Conservation (phyloP, 164 flowering plant species). For the Vitis rotundifolia region DNA sequence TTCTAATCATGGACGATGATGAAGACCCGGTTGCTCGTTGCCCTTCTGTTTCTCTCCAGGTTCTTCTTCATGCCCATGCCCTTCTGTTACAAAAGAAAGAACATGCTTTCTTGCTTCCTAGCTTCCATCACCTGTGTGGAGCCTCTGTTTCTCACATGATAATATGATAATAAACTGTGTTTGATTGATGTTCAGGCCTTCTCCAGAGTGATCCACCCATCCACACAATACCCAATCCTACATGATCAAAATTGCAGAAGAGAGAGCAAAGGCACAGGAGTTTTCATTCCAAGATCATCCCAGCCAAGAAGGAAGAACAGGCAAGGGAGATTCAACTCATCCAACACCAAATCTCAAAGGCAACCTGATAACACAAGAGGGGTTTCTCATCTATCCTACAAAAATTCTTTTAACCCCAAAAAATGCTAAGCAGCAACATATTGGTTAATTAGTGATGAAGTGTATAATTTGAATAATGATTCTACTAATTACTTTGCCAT, state of each 20-base stretch:
- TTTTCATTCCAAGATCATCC: constrained; percentile 72
- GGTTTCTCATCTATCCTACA: constrained; percentile 21
- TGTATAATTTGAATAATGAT: constrained; percentile 10
- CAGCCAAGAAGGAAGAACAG: constrained; percentile 61
- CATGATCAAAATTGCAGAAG: constrained; percentile 45
- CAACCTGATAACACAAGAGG: constrained; percentile 31
- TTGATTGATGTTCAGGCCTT: constrained; percentile 33
- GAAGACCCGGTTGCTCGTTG: constrained; percentile 31
- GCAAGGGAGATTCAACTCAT: constrained; percentile 42
- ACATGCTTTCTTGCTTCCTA: too few relatives aligned
- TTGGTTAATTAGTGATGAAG: background rate
- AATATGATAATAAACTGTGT: background rate
- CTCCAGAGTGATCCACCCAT: constrained; percentile 32
- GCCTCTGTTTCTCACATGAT: background rate
- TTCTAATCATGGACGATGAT: constrained; percentile 82
- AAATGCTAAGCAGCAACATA: constrained; percentile 6
- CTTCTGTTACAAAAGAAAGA: too few relatives aligned
- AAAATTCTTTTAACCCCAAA: constrained; percentile 23
- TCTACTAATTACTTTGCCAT: constrained; percentile 3
- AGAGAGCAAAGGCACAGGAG: constrained; percentile 88
- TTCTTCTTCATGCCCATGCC: constrained; percentile 8
- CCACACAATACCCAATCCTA: constrained; percentile 27
- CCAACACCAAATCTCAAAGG: constrained; percentile 32
- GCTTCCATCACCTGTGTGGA: too few relatives aligned
- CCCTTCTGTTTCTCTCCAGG: constrained; percentile 67